Conservation (phyloP, 139 green algal species). For the Closterium sp. region DNA sequence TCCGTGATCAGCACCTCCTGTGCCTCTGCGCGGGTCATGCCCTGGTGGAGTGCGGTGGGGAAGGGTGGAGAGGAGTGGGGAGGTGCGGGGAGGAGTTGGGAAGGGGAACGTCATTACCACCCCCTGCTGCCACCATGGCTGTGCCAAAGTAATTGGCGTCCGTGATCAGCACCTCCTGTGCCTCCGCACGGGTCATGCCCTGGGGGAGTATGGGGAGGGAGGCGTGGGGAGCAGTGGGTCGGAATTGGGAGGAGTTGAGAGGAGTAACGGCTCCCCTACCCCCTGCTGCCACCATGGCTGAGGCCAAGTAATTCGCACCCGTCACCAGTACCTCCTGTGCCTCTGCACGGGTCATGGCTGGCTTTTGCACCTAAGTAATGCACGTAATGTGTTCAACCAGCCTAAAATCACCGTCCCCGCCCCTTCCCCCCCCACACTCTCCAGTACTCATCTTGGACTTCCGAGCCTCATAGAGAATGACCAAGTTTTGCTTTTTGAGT, state of each 20-base stretch:
- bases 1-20: slow-evolving; percentile 62
- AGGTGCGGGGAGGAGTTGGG: too few species aligned
- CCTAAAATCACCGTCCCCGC: too few species aligned
- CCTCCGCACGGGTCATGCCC: slow-evolving; percentile 68
- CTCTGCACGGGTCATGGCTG: slow-evolving; percentile 66
- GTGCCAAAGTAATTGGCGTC: slow-evolving; percentile 70
- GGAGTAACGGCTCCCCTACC: slow-evolving; percentile 43
- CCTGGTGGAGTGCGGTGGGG: slow-evolving; percentile 57
- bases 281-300: slow-evolving; percentile 76
- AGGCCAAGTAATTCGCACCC: slow-evolving; percentile 69
- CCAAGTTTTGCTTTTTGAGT: too few species aligned
- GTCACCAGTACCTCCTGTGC: slow-evolving; percentile 65
- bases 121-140: slow-evolving; percentile 67
- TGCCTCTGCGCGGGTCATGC: slow-evolving; percentile 68
- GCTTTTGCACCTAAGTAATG: too few species aligned
- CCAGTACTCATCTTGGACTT: too few species aligned
- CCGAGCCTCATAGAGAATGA: too few species aligned
- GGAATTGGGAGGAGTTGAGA: neutral
- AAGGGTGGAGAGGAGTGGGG: too few species aligned
- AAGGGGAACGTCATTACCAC: too few species aligned
- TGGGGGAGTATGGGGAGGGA: slow-evolving; percentile 51
- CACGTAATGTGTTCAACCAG: too few species aligned
- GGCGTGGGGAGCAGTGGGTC: too few species aligned
- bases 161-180: slow-evolving; percentile 62
- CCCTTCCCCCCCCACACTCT: too few species aligned